Base-by-base conservation (phyloP, 164 flowering plant genomes). In the Umbellularia californica region DNA sequence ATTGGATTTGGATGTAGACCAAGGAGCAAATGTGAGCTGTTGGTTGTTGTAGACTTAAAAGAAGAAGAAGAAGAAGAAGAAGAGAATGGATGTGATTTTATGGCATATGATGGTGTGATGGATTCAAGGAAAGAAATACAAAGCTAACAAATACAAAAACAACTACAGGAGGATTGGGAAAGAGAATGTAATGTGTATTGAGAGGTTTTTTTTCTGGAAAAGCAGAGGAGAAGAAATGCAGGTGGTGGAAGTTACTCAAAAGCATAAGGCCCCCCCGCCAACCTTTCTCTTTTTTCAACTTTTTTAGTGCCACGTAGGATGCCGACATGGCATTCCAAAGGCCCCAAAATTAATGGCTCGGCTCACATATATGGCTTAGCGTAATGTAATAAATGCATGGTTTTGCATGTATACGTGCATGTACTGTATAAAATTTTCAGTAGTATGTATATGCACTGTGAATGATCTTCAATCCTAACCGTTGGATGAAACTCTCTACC, bases 251-350 rank as follows among this genome's bases (percentile, higher is more conserved):
- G 76, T 68, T 81, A 84, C 82, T 79, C 83, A 82, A 86, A 85
- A 80, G 87, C 80, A 77, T 81, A 77, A 79, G 80, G 65, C 67
- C 68, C 63, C 68, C 70, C 73, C 78, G 76, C 81, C 84, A 80
- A 79, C 78, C 77, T 81, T 79, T 79, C 77, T 80, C 73, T 76
- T 35, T 35, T 30, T 30, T 35, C 10, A 41, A 41, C 47, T 41
- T 41, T 41, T 41, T 41, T 7, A 7, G 65, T 72, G 80, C 84
- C 82, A 84, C 79, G 55, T 75, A 72, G 84, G 85, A 84, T 80
- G 82, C 84, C 84, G 89, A 85, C 82, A 41, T 85, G 90, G 88
- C 83, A 73, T n/a, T 41, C 15, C 27, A 71, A 65, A 20, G n/a
- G n/a, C 52, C 77, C 27, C 60, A 14, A 22, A 47, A 71, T 70